Percentiles rank a stretch among this genome's conserved stretches.
Evolutionary conservation across 352 stramenopile genomes (phyloP).

Genomic region (Blastocystis sp.): DNA sequence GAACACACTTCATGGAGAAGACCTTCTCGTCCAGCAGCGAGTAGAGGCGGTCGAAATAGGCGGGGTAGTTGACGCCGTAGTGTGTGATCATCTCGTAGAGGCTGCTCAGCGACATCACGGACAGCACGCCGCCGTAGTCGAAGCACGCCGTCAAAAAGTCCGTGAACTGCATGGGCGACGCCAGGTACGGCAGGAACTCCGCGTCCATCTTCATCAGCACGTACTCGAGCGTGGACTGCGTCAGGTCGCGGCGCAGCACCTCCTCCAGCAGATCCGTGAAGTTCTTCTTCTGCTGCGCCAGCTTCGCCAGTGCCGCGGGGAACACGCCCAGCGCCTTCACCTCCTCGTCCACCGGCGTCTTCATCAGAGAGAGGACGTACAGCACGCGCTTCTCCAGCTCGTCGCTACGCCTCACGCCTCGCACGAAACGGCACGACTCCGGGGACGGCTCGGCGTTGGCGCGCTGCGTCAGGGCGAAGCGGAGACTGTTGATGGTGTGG

Average conservation of each 20-base stretch:
- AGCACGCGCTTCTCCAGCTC: conserved; percentile 45
- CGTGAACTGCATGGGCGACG: conserved; percentile 79
- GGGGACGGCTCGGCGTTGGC: background rate
- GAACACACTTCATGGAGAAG: conserved; percentile 55
- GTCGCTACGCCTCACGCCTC: background rate
- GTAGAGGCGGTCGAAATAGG: conserved; percentile 85
- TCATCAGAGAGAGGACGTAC: conserved; percentile 54
- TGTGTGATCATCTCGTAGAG: conserved; percentile 84
- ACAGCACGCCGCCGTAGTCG: conserved; percentile 79
- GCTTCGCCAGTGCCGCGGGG: background rate
- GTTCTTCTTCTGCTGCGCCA: conserved; percentile 18
- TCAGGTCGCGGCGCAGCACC: conserved; percentile 11
- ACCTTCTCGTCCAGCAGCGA: conserved; percentile 73
- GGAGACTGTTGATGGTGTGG: conserved; percentile 2
- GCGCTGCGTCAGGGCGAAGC: background rate
- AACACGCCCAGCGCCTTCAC: background rate
- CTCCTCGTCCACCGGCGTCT: conserved; percentile 10
- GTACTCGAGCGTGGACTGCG: conserved; percentile 31
- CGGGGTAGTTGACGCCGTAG: conserved; percentile 85
- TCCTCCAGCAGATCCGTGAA: background rate
- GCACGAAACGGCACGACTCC: background rate
- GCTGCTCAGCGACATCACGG: conserved; percentile 81
- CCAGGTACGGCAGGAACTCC: conserved; percentile 82
- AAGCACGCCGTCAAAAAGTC: conserved; percentile 85
- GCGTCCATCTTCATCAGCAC: conserved; percentile 79